These are phyloP conservation scores for Lepiota venenata DNA, from an alignment of 768 basidiomycete genomes.

Conservation along the genomic window DNA sequence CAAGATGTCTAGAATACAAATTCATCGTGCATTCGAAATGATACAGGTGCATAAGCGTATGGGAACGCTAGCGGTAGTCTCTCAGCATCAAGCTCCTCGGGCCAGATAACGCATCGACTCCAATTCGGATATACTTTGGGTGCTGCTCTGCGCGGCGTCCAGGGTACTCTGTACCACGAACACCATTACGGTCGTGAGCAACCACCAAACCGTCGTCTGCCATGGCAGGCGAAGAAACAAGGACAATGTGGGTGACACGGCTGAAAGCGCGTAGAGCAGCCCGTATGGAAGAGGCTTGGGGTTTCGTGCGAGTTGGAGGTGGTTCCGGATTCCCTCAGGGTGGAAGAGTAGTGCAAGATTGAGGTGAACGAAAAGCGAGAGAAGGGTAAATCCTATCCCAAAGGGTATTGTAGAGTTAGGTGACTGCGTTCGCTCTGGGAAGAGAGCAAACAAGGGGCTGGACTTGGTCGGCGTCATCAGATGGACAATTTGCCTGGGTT, in stretches of 20 bases:
- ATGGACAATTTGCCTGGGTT: constrained; percentile 45
- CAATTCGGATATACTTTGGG: constrained; percentile 44
- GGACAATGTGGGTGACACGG: constrained; percentile 46
- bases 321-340: constrained; percentile 31
- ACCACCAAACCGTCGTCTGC: constrained; percentile 57
- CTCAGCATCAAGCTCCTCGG: constrained; percentile 42
- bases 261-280: constrained; percentile 31
- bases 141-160: constrained; percentile 39
- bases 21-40: no score
- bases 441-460: constrained; percentile 46
- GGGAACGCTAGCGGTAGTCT: background rate
- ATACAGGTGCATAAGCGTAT: no score
- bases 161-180: constrained; percentile 43
- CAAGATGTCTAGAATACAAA: background rate
- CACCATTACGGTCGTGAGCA: constrained; percentile 37
- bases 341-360: constrained; percentile 45
- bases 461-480: constrained; percentile 34
- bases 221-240: constrained; percentile 46
- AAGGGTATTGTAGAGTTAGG: constrained; percentile 36
- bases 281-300: constrained; percentile 30
- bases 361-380: constrained; percentile 48
- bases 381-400: constrained; percentile 39
- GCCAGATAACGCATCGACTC: constrained; percentile 53
- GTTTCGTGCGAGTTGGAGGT: constrained; percentile 23
- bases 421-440: constrained; percentile 26